A percentile compares a stretch with the other conserved stretches of the same genome.
Evolutionary conservation across 345 rosid genomes (phyloP).

Genomic region (Corchorus olitorius): DNA sequence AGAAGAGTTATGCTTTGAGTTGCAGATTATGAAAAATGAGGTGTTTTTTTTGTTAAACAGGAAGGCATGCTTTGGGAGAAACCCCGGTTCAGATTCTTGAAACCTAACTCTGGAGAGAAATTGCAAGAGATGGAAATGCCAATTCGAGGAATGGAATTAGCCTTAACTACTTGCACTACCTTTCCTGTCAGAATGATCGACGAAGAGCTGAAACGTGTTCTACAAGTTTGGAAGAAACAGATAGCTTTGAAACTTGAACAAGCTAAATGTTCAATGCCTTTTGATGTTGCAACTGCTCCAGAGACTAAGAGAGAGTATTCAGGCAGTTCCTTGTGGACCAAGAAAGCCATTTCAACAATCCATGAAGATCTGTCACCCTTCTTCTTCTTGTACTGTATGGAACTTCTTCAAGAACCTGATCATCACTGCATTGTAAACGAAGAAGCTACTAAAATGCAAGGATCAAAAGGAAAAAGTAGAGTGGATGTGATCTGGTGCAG

Average conservation of each 20-base stretch:
- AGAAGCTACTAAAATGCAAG: slow-evolving; percentile 28
- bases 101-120: slow-evolving; percentile 45
- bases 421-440: not conserved
- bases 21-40: not conserved
- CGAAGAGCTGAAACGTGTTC: slow-evolving; percentile 39
- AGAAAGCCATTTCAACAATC: slow-evolving; percentile 43
- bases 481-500: not conserved
- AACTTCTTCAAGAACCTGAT: slow-evolving; percentile 42
- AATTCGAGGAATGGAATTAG: slow-evolving; percentile 83
- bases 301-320: slow-evolving; percentile 43
- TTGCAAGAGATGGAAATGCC: slow-evolving; percentile 57
- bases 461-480: slow-evolving; percentile 17
- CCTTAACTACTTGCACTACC: slow-evolving; percentile 41
- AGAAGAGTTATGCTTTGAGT: not conserved
- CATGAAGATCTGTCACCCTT: slow-evolving; percentile 55
- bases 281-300: slow-evolving; percentile 49
- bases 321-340: slow-evolving; percentile 39
- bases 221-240: slow-evolving; percentile 48
- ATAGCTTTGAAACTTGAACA: slow-evolving; percentile 22
- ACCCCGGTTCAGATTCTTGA: slow-evolving; percentile 53
- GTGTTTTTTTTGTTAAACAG: slow-evolving; percentile 31
- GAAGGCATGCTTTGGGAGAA: slow-evolving; percentile 87
- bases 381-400: slow-evolving; percentile 79
- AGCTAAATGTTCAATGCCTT: slow-evolving; percentile 31
- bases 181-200: slow-evolving; percentile 28